Evolutionary conservation across 1,139 yeast species (phyloP).

Genomic region (Kurtzmaniella quercitrusa): DNA sequence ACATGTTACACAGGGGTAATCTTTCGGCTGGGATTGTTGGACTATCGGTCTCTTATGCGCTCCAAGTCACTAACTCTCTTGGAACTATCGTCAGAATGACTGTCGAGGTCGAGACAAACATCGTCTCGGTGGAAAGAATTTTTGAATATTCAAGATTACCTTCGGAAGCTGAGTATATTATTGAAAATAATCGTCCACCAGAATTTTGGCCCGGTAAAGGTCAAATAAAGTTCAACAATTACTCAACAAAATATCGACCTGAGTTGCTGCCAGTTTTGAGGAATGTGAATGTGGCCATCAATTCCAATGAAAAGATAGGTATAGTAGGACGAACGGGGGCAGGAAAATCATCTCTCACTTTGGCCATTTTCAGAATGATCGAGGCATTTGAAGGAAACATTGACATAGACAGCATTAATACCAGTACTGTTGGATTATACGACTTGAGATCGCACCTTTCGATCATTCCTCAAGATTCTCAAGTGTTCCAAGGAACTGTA

Average conservation of each 20-base stretch:
- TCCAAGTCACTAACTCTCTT: slow-evolving; percentile 59
- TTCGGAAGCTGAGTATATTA: slow-evolving; percentile 50
- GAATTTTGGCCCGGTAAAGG: slow-evolving; percentile 63
- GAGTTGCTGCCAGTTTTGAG: slow-evolving; percentile 52
- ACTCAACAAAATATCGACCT: slow-evolving; percentile 55
- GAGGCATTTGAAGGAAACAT: slow-evolving; percentile 59
- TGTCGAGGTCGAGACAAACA: slow-evolving; percentile 71
- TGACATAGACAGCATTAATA: slow-evolving; percentile 46
- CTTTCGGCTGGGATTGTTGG: slow-evolving; percentile 70
- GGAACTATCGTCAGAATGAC: slow-evolving; percentile 61
- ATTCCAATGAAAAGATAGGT: slow-evolving; percentile 67
- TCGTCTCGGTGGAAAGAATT: slow-evolving; percentile 74
- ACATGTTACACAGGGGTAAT: slow-evolving; percentile 21
- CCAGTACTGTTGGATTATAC: slow-evolving; percentile 40
- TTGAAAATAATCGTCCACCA: slow-evolving; percentile 18
- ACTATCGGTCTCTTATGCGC: slow-evolving; percentile 66
- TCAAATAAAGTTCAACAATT: slow-evolving; percentile 49
- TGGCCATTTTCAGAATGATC: slow-evolving; percentile 70
- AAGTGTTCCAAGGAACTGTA: slow-evolving; percentile 59
- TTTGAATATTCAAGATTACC: slow-evolving; percentile 64
- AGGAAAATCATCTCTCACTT: slow-evolving; percentile 69
- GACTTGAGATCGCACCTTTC: slow-evolving; percentile 53
- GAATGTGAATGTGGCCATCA: slow-evolving; percentile 47
- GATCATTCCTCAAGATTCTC: slow-evolving; percentile 69
- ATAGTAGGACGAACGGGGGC: slow-evolving; percentile 89